Conservation (phyloP, 2,329 filamentous ascomycete genomes). For the Sphaerulina vaccinii region DNA sequence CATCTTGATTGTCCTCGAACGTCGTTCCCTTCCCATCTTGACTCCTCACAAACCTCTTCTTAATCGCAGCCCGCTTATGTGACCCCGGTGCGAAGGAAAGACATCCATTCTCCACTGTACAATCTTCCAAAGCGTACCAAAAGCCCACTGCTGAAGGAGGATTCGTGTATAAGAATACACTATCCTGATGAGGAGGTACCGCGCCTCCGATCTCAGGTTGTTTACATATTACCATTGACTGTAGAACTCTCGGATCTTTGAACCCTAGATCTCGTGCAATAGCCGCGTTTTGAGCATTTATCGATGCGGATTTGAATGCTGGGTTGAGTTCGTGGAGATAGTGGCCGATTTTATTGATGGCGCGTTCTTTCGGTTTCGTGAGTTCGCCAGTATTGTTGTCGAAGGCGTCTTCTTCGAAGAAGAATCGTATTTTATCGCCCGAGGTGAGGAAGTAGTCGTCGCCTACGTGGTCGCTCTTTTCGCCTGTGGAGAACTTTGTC, state of each 20-base stretch:
- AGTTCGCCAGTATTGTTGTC: conserved; percentile 58
- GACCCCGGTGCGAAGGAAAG: conserved; percentile 81
- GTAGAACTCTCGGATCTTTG: conserved; percentile 71
- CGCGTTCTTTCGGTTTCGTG: conserved; percentile 73
- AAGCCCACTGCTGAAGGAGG: conserved; percentile 88
- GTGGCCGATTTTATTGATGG: conserved; percentile 70
- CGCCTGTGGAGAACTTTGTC: conserved; percentile 88
- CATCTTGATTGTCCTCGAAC: conserved; percentile 59
- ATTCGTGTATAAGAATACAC: conserved; percentile 86
- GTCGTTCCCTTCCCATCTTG: conserved; percentile 57
- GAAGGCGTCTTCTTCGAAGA: conserved; percentile 96
- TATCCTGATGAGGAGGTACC: conserved; percentile 89
- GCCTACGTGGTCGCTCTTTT: conserved; percentile 74
- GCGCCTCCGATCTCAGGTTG: conserved; percentile 93
- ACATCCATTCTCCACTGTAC: conserved; percentile 81
- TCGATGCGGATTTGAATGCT: conserved; percentile 51
- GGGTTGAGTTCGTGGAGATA: conserved; percentile 50
- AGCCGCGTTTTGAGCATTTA: conserved; percentile 56
- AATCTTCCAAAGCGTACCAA: conserved; percentile 97
- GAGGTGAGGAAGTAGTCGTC: conserved; percentile 91
- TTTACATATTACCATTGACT: conserved; percentile 99
- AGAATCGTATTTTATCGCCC: conserved; percentile 91
- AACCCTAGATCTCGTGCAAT: conserved; percentile 74
- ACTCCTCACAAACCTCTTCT: conserved; percentile 71
- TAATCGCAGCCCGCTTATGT: conserved; percentile 70